Evolutionary conservation across 2,329 filamentous ascomycete species (phyloP).

Genomic region (Epichloe elymi): DNA sequence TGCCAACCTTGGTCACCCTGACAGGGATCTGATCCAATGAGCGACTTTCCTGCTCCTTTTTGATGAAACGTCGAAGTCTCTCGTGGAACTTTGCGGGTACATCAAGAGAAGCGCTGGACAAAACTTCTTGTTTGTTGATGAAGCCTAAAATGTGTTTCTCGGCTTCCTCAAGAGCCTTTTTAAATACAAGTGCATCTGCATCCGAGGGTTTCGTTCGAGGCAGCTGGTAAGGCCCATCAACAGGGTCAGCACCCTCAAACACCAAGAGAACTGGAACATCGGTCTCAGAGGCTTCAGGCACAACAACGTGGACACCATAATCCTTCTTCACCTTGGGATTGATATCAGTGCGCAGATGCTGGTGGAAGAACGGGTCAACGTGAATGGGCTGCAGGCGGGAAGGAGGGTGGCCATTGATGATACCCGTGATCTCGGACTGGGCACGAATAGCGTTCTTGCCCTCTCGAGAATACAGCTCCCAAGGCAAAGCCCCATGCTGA

Average conservation of each 20-base stretch:
- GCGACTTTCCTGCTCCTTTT: constrained; percentile 47
- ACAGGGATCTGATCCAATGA: constrained; percentile 46
- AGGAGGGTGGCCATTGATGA: constrained; percentile 63
- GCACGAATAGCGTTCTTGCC: constrained; percentile 70
- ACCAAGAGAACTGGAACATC: constrained; percentile 56
- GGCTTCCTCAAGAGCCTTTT: constrained; percentile 41
- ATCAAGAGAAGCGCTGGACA: constrained; percentile 38
- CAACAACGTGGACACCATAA: constrained; percentile 59
- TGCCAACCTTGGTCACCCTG: constrained; percentile 44
- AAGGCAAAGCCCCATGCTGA: constrained; percentile 57
- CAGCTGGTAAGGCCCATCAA: constrained; percentile 35
- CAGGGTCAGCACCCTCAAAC: constrained; percentile 50
- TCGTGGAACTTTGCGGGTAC: constrained; percentile 52
- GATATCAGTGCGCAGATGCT: constrained; percentile 53
- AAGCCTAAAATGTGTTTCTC: constrained; percentile 43
- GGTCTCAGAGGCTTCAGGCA: constrained; percentile 50
- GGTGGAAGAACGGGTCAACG: constrained; percentile 69
- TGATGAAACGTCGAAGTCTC: constrained; percentile 49
- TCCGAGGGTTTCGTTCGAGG: constrained; percentile 40
- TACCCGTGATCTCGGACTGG: constrained; percentile 59
- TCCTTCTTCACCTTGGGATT: constrained; percentile 50
- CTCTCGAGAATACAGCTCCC: constrained; percentile 81
- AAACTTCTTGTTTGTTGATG: constrained; percentile 44
- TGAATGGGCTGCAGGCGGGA: constrained; percentile 52
- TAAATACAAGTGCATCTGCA: constrained; percentile 38